Evolutionary conservation across 2,329 filamentous ascomycete species (phyloP), one percentile per base, ranked within the genome.

Genomic region (Camptophora hylomeconis): DNA sequence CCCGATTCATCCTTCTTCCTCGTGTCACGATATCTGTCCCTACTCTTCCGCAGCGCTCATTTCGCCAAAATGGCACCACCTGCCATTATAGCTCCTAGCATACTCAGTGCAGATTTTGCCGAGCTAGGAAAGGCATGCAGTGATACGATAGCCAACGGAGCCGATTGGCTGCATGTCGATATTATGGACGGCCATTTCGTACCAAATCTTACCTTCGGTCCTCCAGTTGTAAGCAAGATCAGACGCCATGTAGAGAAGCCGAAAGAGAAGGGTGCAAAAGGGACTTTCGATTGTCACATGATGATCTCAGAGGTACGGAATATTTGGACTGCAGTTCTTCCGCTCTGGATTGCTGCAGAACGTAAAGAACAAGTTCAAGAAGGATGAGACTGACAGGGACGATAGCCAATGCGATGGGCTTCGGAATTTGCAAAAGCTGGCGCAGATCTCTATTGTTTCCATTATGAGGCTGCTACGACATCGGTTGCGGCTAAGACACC

Each of bases 101-200:
- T 98, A 47, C 75, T 98, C 37, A 92, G 86, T 49, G 87, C 87
- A 42, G 87, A 98, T 67, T 98, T 98, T 60, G 86, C 75, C 49
- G 68, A 78, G 41, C 71, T 98, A 33, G 86, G 87, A 46, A 70
- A 74, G 48, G 87, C 83, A 55, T 98, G 89, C 62, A 72, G 74
- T 28, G 71, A 72, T 47, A 93, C 86, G 35, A 94, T 98, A 48
- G 67, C 69, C 28, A 72, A 86, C 42, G 82, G 84, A 34, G 83
- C 84, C 41, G 82, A 94, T 64, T 92, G 82, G 80, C 70, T 92
- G 45, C 83, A 94, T 59, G 79, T 94, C 47, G 87, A 95, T 56
- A 94, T 94, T 53, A 84, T 92, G 87, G 89, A 98, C 56, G 89
- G 89, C 33, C 89, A 98, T 55, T 98, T 98, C 51, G 89, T 98